Evolutionary conservation across 2,329 filamentous ascomycete genomes (phyloP).

Genomic region (Fusarium denticulatum): DNA sequence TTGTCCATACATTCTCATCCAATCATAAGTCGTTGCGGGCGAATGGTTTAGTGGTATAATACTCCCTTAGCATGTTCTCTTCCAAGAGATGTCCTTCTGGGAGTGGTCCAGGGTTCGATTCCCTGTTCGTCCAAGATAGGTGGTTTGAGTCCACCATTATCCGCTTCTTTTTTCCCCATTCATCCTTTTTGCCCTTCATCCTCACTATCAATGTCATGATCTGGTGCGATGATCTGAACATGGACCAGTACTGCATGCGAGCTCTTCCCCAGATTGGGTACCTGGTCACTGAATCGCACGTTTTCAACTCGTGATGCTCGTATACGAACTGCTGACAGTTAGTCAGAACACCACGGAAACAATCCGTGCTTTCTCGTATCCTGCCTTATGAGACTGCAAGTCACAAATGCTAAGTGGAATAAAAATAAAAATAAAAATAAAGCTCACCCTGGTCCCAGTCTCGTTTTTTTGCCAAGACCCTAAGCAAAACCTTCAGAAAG

Average conservation of each 20-base stretch:
- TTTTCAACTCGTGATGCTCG: neutral
- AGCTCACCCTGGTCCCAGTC: neutral
- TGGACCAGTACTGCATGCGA: neutral
- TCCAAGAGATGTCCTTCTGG: neutral
- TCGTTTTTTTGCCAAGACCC: neutral
- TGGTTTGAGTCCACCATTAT: constrained; percentile 18
- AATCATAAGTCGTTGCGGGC: constrained; percentile 5
- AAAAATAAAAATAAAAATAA: neutral
- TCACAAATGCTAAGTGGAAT: neutral
- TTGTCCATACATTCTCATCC: rapidly evolving
- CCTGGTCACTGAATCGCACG: neutral
- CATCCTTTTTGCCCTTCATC: neutral
- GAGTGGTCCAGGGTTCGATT: constrained; percentile 36
- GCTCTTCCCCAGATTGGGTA: neutral
- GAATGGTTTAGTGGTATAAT: constrained; percentile 31
- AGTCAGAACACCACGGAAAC: neutral
- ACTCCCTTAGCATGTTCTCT: constrained; percentile 23
- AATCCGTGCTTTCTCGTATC: neutral
- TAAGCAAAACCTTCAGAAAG: neutral
- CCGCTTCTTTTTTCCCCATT: neutral
- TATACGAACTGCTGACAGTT: neutral
- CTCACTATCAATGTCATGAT: neutral
- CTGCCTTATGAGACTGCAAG: neutral
- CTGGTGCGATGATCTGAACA: neutral
- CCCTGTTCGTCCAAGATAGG: constrained; percentile 28